phyloP scores from a whole-genome alignment of 805 yeast genomes.

The Candida glaebosa region DNA sequence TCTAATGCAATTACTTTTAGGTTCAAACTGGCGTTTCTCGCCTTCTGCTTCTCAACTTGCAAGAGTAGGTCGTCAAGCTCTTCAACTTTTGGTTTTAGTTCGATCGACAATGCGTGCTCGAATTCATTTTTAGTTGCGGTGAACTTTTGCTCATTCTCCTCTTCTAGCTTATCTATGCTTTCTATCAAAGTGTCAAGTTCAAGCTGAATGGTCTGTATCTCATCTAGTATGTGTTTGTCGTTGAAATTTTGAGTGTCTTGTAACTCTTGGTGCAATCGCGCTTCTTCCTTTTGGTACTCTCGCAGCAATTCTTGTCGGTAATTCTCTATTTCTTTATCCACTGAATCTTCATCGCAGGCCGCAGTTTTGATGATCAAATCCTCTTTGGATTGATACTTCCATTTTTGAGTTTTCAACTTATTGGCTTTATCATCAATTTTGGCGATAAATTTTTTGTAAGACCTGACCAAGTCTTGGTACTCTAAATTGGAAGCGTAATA shows the following conservation, averaged over 20 bases:
- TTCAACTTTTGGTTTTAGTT: slow-evolving; percentile 6
- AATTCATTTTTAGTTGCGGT: slow-evolving; percentile 13
- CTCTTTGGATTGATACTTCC: slow-evolving; percentile 23
- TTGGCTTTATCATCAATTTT: slow-evolving; percentile 2
- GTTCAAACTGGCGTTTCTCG: slow-evolving; percentile 16
- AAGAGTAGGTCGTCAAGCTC: slow-evolving; percentile 7
- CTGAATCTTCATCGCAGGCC: slow-evolving; percentile 24
- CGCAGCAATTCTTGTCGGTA: slow-evolving; percentile 21
- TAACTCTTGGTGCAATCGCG: slow-evolving; percentile 33
- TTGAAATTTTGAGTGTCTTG: slow-evolving; percentile 20
- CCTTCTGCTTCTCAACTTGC: slow-evolving; percentile 12
- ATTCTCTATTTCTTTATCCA: slow-evolving; percentile 28
- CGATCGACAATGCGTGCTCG: slow-evolving; percentile 8
- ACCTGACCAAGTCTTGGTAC: neutral
- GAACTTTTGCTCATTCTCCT: slow-evolving; percentile 11
- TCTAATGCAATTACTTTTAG: slow-evolving; percentile 21
- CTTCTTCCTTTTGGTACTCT: slow-evolving; percentile 28
- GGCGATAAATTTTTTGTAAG: neutral
- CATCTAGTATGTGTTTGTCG: slow-evolving; percentile 17
- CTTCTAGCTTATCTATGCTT: slow-evolving; percentile 7
- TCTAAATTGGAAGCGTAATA: neutral
- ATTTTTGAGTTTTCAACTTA: neutral
- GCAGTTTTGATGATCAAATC: slow-evolving; percentile 26
- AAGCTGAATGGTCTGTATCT: slow-evolving; percentile 18
- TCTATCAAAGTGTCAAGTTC: too few species aligned